Percentiles rank a stretch among this genome's conserved stretches.
phyloP scores from a whole-genome alignment of 2,329 filamentous ascomycete genomes.

The Pseudogymnoascus sp. region DNA sequence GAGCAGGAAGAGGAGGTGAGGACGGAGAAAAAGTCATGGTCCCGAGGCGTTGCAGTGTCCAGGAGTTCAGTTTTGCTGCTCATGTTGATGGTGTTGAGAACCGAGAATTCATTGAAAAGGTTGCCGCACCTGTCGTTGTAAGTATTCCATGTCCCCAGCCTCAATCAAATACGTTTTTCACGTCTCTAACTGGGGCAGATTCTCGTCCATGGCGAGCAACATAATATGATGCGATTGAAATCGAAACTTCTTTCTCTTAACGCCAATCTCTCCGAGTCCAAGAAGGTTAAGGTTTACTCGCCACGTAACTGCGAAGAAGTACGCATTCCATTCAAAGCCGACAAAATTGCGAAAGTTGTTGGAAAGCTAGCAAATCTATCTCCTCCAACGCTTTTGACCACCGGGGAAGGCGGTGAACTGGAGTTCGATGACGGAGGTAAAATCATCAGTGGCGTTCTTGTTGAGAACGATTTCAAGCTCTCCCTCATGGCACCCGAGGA shows the following conservation, averaged over 20 bases:
- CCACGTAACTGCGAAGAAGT: constrained; percentile 93
- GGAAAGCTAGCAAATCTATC: constrained; percentile 80
- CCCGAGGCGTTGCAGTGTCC: constrained; percentile 81
- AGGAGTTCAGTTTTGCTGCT: constrained; percentile 91
- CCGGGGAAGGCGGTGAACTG: constrained; percentile 25
- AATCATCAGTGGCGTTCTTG: constrained; percentile 80
- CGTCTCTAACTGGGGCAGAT: constrained; percentile 48
- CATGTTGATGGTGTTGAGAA: constrained; percentile 97
- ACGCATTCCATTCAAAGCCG: constrained; percentile 86
- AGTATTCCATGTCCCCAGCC: constrained; percentile 34
- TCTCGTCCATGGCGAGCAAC: constrained; percentile 90
- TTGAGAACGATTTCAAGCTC: constrained; percentile 97
- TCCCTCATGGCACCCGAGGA: constrained; percentile 96
- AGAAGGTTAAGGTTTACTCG: constrained; percentile 85
- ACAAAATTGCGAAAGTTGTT: constrained; percentile 94
- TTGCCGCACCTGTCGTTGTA: constrained; percentile 85
- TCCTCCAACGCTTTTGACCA: constrained; percentile 43
- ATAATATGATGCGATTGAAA: constrained; percentile 96
- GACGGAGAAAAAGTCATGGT: constrained; percentile 88
- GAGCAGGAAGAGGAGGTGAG: constrained; percentile 45
- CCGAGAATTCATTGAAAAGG: constrained; percentile 91
- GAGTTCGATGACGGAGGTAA: constrained; percentile 38
- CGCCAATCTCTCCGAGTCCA: constrained; percentile 54
- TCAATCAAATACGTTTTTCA: neutral
- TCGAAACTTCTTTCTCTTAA: constrained; percentile 93